Conservation (phyloP, 805 yeast genomes). For the Priceomyces medius region DNA sequence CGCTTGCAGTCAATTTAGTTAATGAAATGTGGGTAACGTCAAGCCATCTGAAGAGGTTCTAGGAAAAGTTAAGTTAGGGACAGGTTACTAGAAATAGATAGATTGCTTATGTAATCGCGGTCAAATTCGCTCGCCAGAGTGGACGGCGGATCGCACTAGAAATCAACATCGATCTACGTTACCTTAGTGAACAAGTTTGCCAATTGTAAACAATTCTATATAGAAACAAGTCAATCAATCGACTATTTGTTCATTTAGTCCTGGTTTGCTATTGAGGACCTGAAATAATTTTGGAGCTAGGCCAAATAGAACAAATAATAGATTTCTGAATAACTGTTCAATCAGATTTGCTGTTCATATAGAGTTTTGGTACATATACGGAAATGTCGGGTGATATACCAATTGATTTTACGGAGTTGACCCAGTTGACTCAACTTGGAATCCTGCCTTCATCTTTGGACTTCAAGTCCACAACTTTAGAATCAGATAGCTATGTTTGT, state of each 20-base stretch:
- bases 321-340: slow-evolving; percentile 1
- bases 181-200: not conserved
- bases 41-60: too few relatives aligned
- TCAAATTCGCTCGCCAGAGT: slow-evolving; percentile 5
- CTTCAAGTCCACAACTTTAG: slow-evolving; percentile 91
- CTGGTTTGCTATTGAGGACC: slow-evolving; percentile 3
- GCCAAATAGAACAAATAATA: slow-evolving; percentile 1
- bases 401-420: slow-evolving; percentile 93
- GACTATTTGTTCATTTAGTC: slow-evolving; percentile 1
- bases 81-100: too few relatives aligned
- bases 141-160: slow-evolving; percentile 4
- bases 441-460: slow-evolving; percentile 82
- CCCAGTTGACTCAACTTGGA: slow-evolving; percentile 83
- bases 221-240: slow-evolving; percentile 5
- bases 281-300: not conserved
- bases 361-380: slow-evolving; percentile 3
- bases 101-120: slow-evolving; percentile 2
- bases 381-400: slow-evolving; percentile 65
- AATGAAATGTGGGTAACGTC: too few relatives aligned
- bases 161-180: slow-evolving; percentile 1
- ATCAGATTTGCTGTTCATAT: slow-evolving; percentile 6
- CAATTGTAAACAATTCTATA: slow-evolving; percentile 4
- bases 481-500: slow-evolving; percentile 88
- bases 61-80: too few relatives aligned
- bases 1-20: too few relatives aligned